Evolutionary conservation across 2,329 filamentous ascomycete species (phyloP).

Genomic region (Monosporascus sp.): DNA sequence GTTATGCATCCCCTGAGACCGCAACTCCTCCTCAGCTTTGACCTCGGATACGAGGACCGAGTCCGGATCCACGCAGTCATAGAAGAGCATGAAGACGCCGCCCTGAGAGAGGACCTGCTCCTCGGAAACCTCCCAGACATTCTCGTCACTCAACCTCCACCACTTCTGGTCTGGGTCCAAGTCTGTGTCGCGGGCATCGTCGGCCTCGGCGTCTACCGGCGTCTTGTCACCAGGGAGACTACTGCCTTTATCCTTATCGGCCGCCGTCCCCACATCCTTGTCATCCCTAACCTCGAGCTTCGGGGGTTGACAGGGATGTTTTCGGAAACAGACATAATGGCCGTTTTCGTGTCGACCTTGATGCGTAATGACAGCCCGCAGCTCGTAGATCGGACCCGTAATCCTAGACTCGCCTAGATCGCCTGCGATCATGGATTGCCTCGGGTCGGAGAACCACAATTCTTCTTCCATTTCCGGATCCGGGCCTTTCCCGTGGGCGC

Average conservation of each 20-base stretch:
- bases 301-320: constrained; percentile 44
- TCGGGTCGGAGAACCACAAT: constrained; percentile 65
- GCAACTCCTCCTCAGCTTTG: constrained; percentile 4
- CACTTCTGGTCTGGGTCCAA: constrained; percentile 50
- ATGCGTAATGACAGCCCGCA: constrained; percentile 82
- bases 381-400: constrained; percentile 61
- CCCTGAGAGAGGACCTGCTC: constrained; percentile 67
- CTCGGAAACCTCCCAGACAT: constrained; percentile 70
- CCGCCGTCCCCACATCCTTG: constrained; percentile 1
- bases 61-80: constrained; percentile 64
- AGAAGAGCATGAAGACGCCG: constrained; percentile 96
- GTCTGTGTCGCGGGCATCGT: constrained; percentile 2
- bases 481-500: constrained; percentile 20
- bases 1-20: constrained; percentile 2
- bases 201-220: constrained; percentile 10
- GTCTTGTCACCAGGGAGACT: constrained; percentile 10
- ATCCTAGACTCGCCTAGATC: constrained; percentile 44
- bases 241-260: constrained; percentile 10
- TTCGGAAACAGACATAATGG: constrained; percentile 89
- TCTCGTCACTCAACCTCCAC: constrained; percentile 91
- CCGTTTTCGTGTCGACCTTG: constrained; percentile 90
- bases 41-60: constrained; percentile 36
- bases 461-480: constrained; percentile 40
- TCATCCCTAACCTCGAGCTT: constrained; percentile 2
- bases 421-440: constrained; percentile 66